Percentiles rank a stretch among this genome's conserved stretches.
These are phyloP conservation scores for Daldinia vernicosa DNA, from an alignment of 495 filamentous ascomycete genomes.

Conservation along the genomic window DNA sequence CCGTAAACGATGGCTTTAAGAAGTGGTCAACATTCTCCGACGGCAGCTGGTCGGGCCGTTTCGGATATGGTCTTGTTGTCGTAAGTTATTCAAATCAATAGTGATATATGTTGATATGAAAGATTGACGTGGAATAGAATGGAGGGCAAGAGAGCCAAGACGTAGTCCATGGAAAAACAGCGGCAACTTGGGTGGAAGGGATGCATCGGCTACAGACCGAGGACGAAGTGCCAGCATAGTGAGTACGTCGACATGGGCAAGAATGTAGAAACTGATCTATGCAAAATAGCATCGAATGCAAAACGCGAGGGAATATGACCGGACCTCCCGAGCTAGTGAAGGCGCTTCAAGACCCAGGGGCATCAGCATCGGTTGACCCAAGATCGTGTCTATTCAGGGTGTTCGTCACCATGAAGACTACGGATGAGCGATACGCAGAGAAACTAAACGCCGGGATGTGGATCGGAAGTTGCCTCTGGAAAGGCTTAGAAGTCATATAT, in stretches of 20 bases:
- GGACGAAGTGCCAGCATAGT: slow-evolving; percentile 67
- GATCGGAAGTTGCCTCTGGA: slow-evolving; percentile 67
- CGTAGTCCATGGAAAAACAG: slow-evolving; percentile 57
- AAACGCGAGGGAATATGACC: slow-evolving; percentile 65
- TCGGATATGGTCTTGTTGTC: slow-evolving; percentile 67
- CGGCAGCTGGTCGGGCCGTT: slow-evolving; percentile 68
- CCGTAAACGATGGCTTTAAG: slow-evolving; percentile 62
- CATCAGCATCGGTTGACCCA: slow-evolving; percentile 63
- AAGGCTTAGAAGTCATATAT: slow-evolving; percentile 60
- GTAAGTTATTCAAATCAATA: slow-evolving; percentile 50
- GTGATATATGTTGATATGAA: background rate
- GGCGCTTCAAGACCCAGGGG: slow-evolving; percentile 61
- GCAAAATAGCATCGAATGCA: slow-evolving; percentile 59
- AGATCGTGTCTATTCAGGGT: slow-evolving; percentile 66
- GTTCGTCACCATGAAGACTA: slow-evolving; percentile 67
- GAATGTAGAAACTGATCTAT: slow-evolving; percentile 5
- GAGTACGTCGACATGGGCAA: background rate
- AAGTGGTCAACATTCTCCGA: slow-evolving; percentile 67
- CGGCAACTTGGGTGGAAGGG: slow-evolving; percentile 63
- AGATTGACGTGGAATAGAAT: slow-evolving; percentile 49
- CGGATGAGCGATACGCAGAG: slow-evolving; percentile 66
- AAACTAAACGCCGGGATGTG: slow-evolving; percentile 70
- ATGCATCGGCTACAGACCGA: slow-evolving; percentile 66
- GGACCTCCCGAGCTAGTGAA: slow-evolving; percentile 67
- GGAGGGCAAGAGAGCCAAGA: slow-evolving; percentile 62